These are phyloP conservation scores for Calocybe indica DNA, from an alignment of 768 basidiomycete genomes.

Conservation along the genomic window DNA sequence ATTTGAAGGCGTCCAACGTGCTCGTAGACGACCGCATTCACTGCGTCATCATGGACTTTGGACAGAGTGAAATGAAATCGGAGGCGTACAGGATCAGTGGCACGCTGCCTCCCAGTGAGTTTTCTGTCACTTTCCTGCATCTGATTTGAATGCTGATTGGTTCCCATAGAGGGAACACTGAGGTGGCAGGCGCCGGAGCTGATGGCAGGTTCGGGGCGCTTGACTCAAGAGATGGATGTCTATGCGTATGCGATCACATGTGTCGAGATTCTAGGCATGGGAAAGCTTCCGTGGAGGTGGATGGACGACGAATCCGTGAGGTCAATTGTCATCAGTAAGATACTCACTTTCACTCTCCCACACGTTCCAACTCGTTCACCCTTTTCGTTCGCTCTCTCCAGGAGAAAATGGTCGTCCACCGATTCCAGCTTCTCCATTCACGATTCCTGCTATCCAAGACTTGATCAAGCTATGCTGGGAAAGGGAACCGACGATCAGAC, in stretches of 20 bases:
- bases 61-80: slow-evolving; percentile 73
- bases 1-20: slow-evolving; percentile 78
- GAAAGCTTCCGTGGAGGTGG: slow-evolving; percentile 53
- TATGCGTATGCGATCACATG: slow-evolving; percentile 66
- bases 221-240: slow-evolving; percentile 55
- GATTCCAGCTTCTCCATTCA: slow-evolving; percentile 33
- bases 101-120: slow-evolving; percentile 39
- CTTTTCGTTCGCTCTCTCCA: slow-evolving; percentile 11
- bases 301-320: slow-evolving; percentile 45
- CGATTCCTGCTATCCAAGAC: slow-evolving; percentile 27
- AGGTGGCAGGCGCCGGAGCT: slow-evolving; percentile 74
- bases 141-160: not conserved
- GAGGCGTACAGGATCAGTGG: slow-evolving; percentile 63
- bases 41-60: slow-evolving; percentile 80
- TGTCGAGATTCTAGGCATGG: slow-evolving; percentile 57
- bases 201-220: slow-evolving; percentile 30
- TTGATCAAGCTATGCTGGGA: slow-evolving; percentile 56
- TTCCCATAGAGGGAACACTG: slow-evolving; percentile 47
- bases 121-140: not conserved
- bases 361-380: not conserved
- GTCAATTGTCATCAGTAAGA: slow-evolving; percentile 44
- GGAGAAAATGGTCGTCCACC: slow-evolving; percentile 46
- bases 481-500: slow-evolving; percentile 42
- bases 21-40: slow-evolving; percentile 61
- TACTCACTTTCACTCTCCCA: not conserved